Evolutionary conservation across 495 filamentous ascomycete genomes (phyloP).

Genomic region (Pyrenula massariospora): DNA sequence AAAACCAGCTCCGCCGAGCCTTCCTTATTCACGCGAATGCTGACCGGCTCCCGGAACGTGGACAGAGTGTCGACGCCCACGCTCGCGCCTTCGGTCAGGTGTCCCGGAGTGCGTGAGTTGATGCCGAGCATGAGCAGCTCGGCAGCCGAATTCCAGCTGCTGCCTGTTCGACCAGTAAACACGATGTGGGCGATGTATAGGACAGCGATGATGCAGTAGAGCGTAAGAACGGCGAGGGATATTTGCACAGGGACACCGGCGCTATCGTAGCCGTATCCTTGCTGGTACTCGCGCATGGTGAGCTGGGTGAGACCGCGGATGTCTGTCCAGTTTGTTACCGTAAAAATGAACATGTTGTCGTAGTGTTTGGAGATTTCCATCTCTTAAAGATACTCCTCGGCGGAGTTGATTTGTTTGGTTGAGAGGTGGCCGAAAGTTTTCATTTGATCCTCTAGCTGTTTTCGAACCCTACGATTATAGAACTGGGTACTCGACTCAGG

Average conservation of each 20-base stretch:
- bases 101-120: not conserved
- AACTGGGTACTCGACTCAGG: not conserved
- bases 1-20: not conserved
- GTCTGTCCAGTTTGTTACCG: not conserved
- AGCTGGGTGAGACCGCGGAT: not conserved
- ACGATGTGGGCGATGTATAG: not conserved
- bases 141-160: constrained; percentile 1
- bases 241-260: not conserved
- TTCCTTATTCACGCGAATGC: not conserved
- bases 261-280: not conserved
- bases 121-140: not conserved
- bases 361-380: not conserved
- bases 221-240: not conserved
- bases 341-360: not conserved
- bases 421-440: not conserved
- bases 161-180: not conserved
- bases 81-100: not conserved
- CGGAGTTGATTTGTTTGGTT: not conserved
- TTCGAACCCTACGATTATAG: not conserved
- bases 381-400: not conserved
- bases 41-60: not conserved
- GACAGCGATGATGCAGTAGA: not conserved
- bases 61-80: not conserved
- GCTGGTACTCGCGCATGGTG: not conserved
- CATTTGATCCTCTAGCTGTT: not conserved